Evolutionary conservation across 2,329 filamentous ascomycete genomes (phyloP), one percentile per base, ranked within the genome.

Genomic region (Paecilomyces sp.): DNA sequence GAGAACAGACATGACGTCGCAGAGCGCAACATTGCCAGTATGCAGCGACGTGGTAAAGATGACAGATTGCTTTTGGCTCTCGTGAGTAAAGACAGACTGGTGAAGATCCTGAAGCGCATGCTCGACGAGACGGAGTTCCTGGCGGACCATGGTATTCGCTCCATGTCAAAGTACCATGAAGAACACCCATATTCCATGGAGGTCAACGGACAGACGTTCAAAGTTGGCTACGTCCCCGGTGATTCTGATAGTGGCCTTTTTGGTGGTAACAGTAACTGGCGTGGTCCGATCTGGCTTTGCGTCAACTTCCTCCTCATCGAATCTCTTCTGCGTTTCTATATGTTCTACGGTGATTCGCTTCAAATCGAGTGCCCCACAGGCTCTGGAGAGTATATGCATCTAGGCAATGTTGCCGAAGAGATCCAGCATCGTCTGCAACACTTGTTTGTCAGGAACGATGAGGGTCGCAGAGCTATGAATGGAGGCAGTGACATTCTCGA

Each of bases 241-340:
- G 93, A 97, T 72, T 97, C 93, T 0, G 92, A 97, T 77, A 96
- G 90, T 69, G 91, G 91, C 3, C 83, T 97, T 4, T 97, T 97
- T 70, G 93, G 93, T 57, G 93, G 93, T 65, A 97, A 97, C 83
- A 96, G 92, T 75, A 97, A 97, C 76, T 97, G 93, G 93, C 86
- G 93, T 77, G 93, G 89, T 3, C 93, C 94, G 0, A 93, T 96
- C 67, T 97, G 93, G 93, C 83, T 97, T 55, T 94, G 91, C 63
- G 92, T 96, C 77, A 97, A 97, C 77, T 97, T 96, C 78, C 78
- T 97, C 57, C 83, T 97, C 13, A 89, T 97, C 50, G 93, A 97
- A 74, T 93, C 92, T 6, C 83, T 97, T n/a, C 90, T 96, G 68
- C 85, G 93, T 33, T 97, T 96, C 80, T 95, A 91, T 79, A 88